These are phyloP conservation scores for Eucalyptus victrix DNA, from an alignment of 345 rosid genomes.

Conservation along the genomic window DNA sequence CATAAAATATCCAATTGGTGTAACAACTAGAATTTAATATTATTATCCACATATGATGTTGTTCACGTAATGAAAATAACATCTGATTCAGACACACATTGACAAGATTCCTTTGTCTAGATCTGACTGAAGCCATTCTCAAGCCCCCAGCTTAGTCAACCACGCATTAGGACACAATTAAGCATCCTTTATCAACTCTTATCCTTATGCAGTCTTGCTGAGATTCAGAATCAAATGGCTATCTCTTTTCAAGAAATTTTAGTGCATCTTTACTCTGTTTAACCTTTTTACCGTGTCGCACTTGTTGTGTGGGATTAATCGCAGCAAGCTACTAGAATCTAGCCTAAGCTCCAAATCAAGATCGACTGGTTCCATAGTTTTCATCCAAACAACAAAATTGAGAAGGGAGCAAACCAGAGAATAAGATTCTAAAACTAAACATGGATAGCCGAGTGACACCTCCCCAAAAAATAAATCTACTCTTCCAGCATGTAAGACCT, in stretches of 20 bases:
- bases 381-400: background rate
- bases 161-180: background rate
- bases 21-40: background rate
- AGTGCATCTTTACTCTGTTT: background rate
- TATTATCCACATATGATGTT: background rate
- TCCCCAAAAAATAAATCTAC: background rate
- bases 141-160: background rate
- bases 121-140: background rate
- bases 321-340: background rate
- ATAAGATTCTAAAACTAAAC: background rate
- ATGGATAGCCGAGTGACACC: background rate
- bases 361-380: background rate
- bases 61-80: background rate
- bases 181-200: background rate
- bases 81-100: background rate
- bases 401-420: background rate
- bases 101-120: background rate
- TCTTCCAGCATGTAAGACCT: background rate
- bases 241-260: background rate
- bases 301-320: background rate
- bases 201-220: background rate
- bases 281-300: background rate
- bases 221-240: background rate
- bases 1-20: background rate
- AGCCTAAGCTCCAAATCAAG: background rate